These are phyloP conservation scores for Vinca minor DNA, from an alignment of 257 asterid genomes.

Conservation along the genomic window DNA sequence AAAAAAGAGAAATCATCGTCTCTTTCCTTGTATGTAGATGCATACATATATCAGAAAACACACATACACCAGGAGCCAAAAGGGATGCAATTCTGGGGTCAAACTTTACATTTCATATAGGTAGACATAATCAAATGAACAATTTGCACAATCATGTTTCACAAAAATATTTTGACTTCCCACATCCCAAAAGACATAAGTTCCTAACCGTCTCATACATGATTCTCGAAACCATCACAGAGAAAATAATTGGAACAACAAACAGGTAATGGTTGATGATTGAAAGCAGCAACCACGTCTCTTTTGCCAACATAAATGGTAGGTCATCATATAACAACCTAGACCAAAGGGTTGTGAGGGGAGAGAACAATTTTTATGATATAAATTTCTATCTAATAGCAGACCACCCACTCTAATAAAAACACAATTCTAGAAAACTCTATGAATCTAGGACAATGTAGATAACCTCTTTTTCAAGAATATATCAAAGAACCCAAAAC, in stretches of 20 bases:
- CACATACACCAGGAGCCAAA: neutral
- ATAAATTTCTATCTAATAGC: slow-evolving; percentile 1
- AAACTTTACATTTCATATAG: neutral
- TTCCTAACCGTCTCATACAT: neutral
- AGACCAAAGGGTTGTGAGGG: neutral
- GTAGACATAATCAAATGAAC: neutral
- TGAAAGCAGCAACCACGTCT: neutral
- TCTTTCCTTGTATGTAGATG: neutral
- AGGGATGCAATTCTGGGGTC: neutral
- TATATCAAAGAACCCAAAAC: neutral
- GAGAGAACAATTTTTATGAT: neutral
- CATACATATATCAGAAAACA: neutral
- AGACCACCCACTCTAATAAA: neutral
- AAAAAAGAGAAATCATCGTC: neutral
- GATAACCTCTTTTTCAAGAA: neutral
- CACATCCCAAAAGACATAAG: neutral
- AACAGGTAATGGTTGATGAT: neutral
- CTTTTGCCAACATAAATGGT: neutral
- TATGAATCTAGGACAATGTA: neutral
- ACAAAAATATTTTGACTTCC: neutral
- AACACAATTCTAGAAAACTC: neutral
- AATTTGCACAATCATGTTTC: neutral
- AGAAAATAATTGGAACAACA: neutral
- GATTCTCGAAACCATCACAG: neutral
- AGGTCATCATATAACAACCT: neutral